Evolutionary conservation across 192 early-diverging fungal species (phyloP).

Genomic region (Pilobolus umbonatus): DNA sequence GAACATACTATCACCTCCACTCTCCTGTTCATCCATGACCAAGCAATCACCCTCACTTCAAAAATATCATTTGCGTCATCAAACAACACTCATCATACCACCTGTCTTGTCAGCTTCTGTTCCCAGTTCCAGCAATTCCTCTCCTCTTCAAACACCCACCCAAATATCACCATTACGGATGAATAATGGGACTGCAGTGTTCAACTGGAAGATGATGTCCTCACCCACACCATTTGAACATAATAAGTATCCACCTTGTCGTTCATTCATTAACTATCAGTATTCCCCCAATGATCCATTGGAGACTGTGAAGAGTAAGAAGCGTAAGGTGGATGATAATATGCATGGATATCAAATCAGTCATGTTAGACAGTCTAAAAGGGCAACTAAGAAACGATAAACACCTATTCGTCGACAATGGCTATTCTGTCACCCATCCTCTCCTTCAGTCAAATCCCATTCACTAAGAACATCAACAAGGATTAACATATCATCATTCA

Average conservation of each 20-base stretch:
- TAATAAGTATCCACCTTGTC: no score
- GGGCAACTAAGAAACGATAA: no score
- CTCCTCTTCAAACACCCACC: constrained; percentile 25
- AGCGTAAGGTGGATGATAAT: not conserved
- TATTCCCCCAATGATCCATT: no score
- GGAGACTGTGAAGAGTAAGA: not conserved
- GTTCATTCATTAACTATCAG: no score
- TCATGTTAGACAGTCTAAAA: constrained; percentile 14
- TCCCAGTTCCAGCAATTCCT: constrained; percentile 24
- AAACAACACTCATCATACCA: no score
- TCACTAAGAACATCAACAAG: no score
- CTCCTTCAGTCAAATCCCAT: no score
- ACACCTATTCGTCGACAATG: no score
- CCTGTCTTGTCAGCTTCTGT: constrained; percentile 22
- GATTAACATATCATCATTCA: no score
- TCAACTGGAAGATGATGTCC: constrained; percentile 17
- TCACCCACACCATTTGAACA: not conserved
- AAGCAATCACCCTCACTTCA: constrained; percentile 6
- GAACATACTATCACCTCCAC: constrained; percentile 4
- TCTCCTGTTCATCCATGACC: constrained; percentile 7
- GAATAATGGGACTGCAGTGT: not conserved
- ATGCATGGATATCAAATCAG: constrained; percentile 4
- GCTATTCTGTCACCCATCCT: no score
- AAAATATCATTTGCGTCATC: no score
- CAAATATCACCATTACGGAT: constrained; percentile 22